phyloP scores from a whole-genome alignment of 108 stramenopile genomes.

The Cyclotella distinguenda region DNA sequence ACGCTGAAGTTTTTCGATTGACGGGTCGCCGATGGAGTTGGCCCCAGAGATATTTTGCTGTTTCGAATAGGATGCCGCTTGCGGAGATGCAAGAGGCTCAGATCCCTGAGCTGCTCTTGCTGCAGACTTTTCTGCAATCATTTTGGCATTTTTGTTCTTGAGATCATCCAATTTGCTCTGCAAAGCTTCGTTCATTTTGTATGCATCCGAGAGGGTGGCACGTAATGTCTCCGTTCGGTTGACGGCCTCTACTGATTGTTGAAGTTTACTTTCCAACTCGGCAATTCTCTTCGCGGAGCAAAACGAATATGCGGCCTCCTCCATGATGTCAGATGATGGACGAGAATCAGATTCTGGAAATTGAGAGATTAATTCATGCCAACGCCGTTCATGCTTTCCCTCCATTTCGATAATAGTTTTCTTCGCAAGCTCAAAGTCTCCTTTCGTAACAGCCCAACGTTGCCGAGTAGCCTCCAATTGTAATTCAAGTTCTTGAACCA shows the following conservation, averaged over 20 bases:
- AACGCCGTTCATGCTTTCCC: conserved; percentile 64
- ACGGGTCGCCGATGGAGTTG: conserved; percentile 34
- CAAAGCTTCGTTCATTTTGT: conserved; percentile 68
- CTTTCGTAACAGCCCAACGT: conserved; percentile 65
- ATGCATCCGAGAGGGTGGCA: conserved; percentile 64
- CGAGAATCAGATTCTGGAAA: conserved; percentile 40
- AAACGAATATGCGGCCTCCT: conserved; percentile 13
- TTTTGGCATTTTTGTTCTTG: conserved; percentile 66
- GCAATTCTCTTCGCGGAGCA: conserved; percentile 59
- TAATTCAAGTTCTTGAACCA: conserved; percentile 43
- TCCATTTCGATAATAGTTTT: conserved; percentile 70
- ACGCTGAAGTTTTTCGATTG: conserved; percentile 62
- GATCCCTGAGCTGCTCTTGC: conserved; percentile 35
- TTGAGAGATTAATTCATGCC: conserved; percentile 62
- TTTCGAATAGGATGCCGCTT: conserved; percentile 7
- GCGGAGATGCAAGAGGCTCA: conserved; percentile 32
- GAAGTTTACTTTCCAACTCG: conserved; percentile 78
- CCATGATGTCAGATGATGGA: conserved; percentile 4
- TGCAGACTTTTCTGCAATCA: conserved; percentile 51
- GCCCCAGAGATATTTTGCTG: conserved; percentile 16
- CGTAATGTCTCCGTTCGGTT: conserved; percentile 66
- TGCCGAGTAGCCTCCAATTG: conserved; percentile 43
- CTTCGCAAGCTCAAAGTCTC: conserved; percentile 60
- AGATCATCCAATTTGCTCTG: conserved; percentile 72
- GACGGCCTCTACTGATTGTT: conserved; percentile 82